Evolutionary conservation across 768 basidiomycete genomes (phyloP).

Genomic region (Auricularia sp.): DNA sequence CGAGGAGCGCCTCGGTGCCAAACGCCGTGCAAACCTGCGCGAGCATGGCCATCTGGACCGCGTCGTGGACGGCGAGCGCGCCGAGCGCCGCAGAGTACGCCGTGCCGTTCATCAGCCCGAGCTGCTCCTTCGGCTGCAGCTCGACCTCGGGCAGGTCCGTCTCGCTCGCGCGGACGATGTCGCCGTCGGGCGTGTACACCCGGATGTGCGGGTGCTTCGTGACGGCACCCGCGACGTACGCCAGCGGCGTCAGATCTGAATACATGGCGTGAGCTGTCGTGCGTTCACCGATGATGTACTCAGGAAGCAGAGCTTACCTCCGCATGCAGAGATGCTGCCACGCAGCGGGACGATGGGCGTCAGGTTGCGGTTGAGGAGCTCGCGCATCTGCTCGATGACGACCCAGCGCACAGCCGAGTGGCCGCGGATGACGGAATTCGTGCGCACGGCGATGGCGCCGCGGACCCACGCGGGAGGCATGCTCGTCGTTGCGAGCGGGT

Average conservation of each 20-base stretch:
- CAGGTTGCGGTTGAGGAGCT: slow-evolving; percentile 59
- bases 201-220: slow-evolving; percentile 73
- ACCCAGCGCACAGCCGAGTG: slow-evolving; percentile 81
- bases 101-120: slow-evolving; percentile 24
- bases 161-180: neutral
- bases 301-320: slow-evolving; percentile 37
- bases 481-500: slow-evolving; percentile 52
- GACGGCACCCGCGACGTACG: slow-evolving; percentile 73
- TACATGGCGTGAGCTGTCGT: neutral
- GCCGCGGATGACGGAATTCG: slow-evolving; percentile 82
- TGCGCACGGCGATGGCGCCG: slow-evolving; percentile 75
- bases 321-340: slow-evolving; percentile 74
- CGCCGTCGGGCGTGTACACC: slow-evolving; percentile 22
- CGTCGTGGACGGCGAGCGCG: slow-evolving; percentile 20
- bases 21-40: slow-evolving; percentile 70
- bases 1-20: slow-evolving; percentile 73
- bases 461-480: slow-evolving; percentile 88
- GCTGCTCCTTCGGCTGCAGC: slow-evolving; percentile 22
- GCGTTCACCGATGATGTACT: slow-evolving; percentile 5
- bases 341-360: slow-evolving; percentile 65
- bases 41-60: slow-evolving; percentile 17
- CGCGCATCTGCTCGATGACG: slow-evolving; percentile 68
- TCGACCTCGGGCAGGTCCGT: neutral
- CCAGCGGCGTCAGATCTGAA: slow-evolving; percentile 65
- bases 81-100: slow-evolving; percentile 19